Conservation (phyloP, 371 early-diverging fungal genomes). For the Syncephalastrum monosporum region DNA sequence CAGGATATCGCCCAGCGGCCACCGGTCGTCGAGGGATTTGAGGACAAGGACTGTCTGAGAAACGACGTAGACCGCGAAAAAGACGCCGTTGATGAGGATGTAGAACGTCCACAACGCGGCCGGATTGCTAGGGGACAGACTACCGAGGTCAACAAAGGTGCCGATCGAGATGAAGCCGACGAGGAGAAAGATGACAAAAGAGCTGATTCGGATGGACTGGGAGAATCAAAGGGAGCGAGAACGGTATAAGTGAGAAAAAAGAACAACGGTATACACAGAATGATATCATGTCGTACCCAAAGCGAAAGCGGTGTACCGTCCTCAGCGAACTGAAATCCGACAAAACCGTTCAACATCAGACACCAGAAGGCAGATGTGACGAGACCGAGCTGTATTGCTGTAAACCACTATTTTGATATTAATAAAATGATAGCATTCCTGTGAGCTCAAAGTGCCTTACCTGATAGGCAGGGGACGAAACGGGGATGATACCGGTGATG, state of each 20-base stretch:
- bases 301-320: constrained; percentile 91
- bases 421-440: not conserved
- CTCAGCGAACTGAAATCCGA: constrained; percentile 95
- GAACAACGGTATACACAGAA: too few species aligned
- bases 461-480: constrained; percentile 67
- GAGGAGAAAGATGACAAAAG: constrained; percentile 72
- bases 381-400: constrained; percentile 81
- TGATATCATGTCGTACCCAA: constrained; percentile 63
- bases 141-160: constrained; percentile 71
- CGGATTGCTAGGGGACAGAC: constrained; percentile 65
- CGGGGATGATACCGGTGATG: constrained; percentile 80
- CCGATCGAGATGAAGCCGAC: constrained; percentile 81
- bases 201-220: constrained; percentile 84
- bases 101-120: constrained; percentile 85
- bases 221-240: constrained; percentile 1
- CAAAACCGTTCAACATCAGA: constrained; percentile 91
- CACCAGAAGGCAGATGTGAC: constrained; percentile 88
- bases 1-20: constrained; percentile 93
- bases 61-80: constrained; percentile 82
- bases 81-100: constrained; percentile 83
- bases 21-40: constrained; percentile 92
- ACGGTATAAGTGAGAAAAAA: not conserved
- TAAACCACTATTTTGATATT: constrained; percentile 67
- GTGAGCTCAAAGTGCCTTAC: constrained; percentile 39
- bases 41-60: constrained; percentile 92